A percentile compares a stretch with the other conserved stretches of the same genome.
These are phyloP conservation scores for Paecilomyces sp. DNA, from an alignment of 2,329 filamentous ascomycete genomes.

Conservation along the genomic window DNA sequence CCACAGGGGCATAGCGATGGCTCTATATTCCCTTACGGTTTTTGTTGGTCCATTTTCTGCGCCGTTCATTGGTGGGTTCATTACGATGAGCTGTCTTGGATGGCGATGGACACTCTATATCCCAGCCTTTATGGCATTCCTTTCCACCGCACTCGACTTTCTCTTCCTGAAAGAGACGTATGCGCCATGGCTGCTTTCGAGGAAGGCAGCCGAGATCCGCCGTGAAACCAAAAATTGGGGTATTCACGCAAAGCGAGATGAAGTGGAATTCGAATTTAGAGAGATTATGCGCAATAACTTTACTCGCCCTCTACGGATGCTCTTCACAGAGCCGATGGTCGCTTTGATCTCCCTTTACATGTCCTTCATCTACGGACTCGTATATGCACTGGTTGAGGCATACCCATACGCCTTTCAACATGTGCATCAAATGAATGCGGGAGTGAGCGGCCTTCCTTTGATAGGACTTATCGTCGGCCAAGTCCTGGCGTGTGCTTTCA, in stretches of 20 bases:
- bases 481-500: conserved; percentile 18
- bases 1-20: conserved; percentile 32
- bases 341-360: conserved; percentile 25
- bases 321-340: conserved; percentile 35
- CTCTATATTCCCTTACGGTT: conserved; percentile 41
- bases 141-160: conserved; percentile 21
- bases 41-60: conserved; percentile 44
- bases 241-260: conserved; percentile 50
- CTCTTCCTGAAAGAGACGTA: conserved; percentile 48
- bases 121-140: conserved; percentile 46
- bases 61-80: conserved; percentile 47
- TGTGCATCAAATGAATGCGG: conserved; percentile 19
- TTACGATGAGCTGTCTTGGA: conserved; percentile 31
- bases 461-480: conserved; percentile 23
- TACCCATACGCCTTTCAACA: conserved; percentile 22
- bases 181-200: conserved; percentile 44
- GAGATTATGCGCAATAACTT: conserved; percentile 45
- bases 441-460: conserved; percentile 21
- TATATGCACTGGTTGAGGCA: conserved; percentile 19
- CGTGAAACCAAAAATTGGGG: conserved; percentile 49
- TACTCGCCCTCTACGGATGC: conserved; percentile 32
- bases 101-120: neutral
- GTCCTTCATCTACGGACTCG: conserved; percentile 23
- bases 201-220: conserved; percentile 45
- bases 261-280: conserved; percentile 45